phyloP scores from a whole-genome alignment of 2,329 filamentous ascomycete genomes.

The Helotiales sp. region DNA sequence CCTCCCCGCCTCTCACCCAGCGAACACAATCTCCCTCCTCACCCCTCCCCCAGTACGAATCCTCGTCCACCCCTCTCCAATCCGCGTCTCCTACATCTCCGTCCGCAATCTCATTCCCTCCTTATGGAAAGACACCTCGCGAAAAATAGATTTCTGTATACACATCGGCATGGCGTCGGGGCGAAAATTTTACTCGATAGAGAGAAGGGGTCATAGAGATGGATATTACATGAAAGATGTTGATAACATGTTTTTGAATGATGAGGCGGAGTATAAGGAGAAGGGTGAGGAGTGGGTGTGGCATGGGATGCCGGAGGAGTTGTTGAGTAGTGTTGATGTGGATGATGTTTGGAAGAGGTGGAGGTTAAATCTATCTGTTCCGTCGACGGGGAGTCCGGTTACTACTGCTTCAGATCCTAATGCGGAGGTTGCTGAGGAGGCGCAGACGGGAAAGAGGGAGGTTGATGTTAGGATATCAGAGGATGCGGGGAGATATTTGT shows the following conservation, averaged over 20 bases:
- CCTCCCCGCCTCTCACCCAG: slow-evolving; percentile 20
- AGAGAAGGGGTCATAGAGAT: slow-evolving; percentile 68
- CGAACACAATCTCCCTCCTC: slow-evolving; percentile 33
- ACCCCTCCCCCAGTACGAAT: slow-evolving; percentile 54
- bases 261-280: slow-evolving; percentile 42
- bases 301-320: slow-evolving; percentile 53
- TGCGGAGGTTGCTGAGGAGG: too few relatives aligned
- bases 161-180: slow-evolving; percentile 79
- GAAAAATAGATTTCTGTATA: slow-evolving; percentile 63
- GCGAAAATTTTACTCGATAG: slow-evolving; percentile 67
- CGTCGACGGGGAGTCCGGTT: too few relatives aligned
- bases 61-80: slow-evolving; percentile 62
- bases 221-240: slow-evolving; percentile 72
- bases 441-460: slow-evolving; percentile 30
- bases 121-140: slow-evolving; percentile 47
- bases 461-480: slow-evolving; percentile 60
- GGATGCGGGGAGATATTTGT: slow-evolving; percentile 72
- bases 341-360: slow-evolving; percentile 58
- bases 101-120: slow-evolving; percentile 64
- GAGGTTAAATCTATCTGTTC: slow-evolving; percentile 40
- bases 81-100: slow-evolving; percentile 70
- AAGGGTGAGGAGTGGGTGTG: slow-evolving; percentile 52
- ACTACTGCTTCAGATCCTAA: too few relatives aligned
- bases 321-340: slow-evolving; percentile 58
- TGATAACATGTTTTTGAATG: slow-evolving; percentile 57